These are phyloP conservation scores for Quambalaria eucalypti DNA, from an alignment of 1,284 basidiomycete genomes.

Conservation along the genomic window DNA sequence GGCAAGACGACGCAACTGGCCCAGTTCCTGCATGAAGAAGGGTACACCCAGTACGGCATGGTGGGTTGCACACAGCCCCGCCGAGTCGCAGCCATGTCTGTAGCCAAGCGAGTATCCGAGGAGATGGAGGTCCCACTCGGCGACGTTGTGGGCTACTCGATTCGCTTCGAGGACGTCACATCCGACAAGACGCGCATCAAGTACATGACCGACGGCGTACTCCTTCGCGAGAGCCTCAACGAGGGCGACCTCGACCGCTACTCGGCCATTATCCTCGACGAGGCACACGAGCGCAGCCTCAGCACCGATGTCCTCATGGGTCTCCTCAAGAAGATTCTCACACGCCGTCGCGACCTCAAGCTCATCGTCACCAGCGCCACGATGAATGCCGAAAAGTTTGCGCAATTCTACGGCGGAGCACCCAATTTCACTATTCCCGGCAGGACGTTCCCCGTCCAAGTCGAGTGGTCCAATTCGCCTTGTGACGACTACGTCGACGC, in stretches of 20 bases:
- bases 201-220: conserved; percentile 90
- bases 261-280: conserved; percentile 89
- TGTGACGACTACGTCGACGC: conserved; percentile 98
- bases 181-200: conserved; percentile 86
- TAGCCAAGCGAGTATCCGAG: conserved; percentile 95
- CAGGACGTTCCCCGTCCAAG: conserved; percentile 95
- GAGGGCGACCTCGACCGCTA: conserved; percentile 92
- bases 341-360: conserved; percentile 80
- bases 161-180: conserved; percentile 95
- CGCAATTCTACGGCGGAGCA: conserved; percentile 80
- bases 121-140: conserved; percentile 76
- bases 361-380: conserved; percentile 96
- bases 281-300: conserved; percentile 89
- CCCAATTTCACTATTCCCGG: conserved; percentile 95
- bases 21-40: conserved; percentile 90
- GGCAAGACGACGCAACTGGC: conserved; percentile 88
- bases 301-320: conserved; percentile 98
- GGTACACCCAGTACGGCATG: conserved; percentile 76
- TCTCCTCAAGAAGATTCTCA: conserved; percentile 79
- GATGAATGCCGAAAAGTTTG: conserved; percentile 98
- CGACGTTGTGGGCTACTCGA: conserved; percentile 81
- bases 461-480: conserved; percentile 87
- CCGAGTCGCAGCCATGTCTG: conserved; percentile 96
- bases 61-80: conserved; percentile 94
- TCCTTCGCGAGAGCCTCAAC: conserved; percentile 87